A percentile compares a stretch with the other conserved stretches of the same genome.
phyloP scores from a whole-genome alignment of 805 yeast genomes.

The Monosporozyma aquatica region DNA sequence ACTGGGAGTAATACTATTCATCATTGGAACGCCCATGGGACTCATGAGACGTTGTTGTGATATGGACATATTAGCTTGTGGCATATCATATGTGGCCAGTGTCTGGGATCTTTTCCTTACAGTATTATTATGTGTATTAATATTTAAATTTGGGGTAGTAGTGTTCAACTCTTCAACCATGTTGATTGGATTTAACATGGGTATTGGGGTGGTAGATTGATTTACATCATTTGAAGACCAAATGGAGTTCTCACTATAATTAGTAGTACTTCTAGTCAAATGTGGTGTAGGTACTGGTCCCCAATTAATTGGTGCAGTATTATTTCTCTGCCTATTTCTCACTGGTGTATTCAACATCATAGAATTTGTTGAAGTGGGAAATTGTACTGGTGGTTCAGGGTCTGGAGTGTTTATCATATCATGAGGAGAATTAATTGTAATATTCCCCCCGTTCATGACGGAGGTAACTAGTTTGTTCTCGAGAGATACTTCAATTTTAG shows the following conservation, averaged over 20 bases:
- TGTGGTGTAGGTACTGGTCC: slow-evolving; percentile 1
- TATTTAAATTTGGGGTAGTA: neutral
- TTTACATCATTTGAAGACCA: slow-evolving; percentile 2
- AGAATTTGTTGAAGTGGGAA: slow-evolving; percentile 5
- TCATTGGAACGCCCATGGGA: neutral
- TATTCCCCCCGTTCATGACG: slow-evolving; percentile 5
- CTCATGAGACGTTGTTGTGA: neutral
- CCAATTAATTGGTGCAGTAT: slow-evolving; percentile 6
- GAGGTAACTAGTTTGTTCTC: slow-evolving; percentile 4
- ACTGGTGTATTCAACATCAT: slow-evolving; percentile 3
- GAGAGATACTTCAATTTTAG: slow-evolving; percentile 1
- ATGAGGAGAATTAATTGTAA: slow-evolving; percentile 4
- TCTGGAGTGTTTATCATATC: slow-evolving; percentile 4
- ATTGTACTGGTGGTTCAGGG: slow-evolving; percentile 4
- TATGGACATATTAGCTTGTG: slow-evolving; percentile 1
- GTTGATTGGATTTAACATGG: neutral
- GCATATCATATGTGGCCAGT: slow-evolving; percentile 7
- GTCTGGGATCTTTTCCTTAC: slow-evolving; percentile 11
- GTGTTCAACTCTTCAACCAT: neutral
- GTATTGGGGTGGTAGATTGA: neutral
- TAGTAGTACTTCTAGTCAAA: slow-evolving; percentile 1
- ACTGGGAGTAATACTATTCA: neutral
- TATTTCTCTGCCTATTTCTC: slow-evolving; percentile 5
- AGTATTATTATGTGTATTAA: neutral
- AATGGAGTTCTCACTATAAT: slow-evolving; percentile 4